phyloP scores from a whole-genome alignment of 345 rosid genomes.

The Citrus medica region DNA sequence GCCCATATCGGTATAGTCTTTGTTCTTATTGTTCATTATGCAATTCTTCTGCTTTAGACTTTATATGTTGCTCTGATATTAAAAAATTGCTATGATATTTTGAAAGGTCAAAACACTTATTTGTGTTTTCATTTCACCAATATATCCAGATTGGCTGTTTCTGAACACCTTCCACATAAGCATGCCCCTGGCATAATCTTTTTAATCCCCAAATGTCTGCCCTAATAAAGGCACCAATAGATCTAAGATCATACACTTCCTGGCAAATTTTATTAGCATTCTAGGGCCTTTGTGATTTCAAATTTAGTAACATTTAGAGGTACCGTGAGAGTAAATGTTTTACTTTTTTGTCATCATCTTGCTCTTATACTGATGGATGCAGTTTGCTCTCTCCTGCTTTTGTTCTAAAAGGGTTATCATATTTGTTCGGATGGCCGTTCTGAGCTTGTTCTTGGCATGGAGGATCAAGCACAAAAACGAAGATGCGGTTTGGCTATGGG shows the following conservation, averaged over 20 bases:
- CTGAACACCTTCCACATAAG: background rate
- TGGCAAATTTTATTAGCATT: background rate
- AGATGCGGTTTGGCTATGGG: conserved; percentile 95
- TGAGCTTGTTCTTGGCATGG: conserved; percentile 80
- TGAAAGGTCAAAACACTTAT: background rate
- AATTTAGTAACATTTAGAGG: too few species aligned
- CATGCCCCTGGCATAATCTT: background rate
- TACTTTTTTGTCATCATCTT: background rate
- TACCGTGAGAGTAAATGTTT: background rate
- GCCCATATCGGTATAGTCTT: conserved; percentile 77
- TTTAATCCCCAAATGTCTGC: background rate
- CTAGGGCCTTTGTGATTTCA: background rate
- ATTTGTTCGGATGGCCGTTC: conserved; percentile 61
- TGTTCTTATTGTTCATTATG: background rate
- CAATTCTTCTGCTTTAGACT: conserved; percentile 1
- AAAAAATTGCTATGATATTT: background rate
- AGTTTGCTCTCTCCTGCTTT: conserved; percentile 10
- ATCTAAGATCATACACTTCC: background rate
- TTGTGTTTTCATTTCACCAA: background rate
- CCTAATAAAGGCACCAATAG: background rate
- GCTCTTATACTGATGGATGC: conserved; percentile 2
- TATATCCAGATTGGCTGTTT: background rate
- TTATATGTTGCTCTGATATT: background rate
- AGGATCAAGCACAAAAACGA: conserved; percentile 58
- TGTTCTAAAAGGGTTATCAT: conserved; percentile 71